Conservation (phyloP, 1,284 basidiomycete genomes). For the Omphalotus olearius region DNA sequence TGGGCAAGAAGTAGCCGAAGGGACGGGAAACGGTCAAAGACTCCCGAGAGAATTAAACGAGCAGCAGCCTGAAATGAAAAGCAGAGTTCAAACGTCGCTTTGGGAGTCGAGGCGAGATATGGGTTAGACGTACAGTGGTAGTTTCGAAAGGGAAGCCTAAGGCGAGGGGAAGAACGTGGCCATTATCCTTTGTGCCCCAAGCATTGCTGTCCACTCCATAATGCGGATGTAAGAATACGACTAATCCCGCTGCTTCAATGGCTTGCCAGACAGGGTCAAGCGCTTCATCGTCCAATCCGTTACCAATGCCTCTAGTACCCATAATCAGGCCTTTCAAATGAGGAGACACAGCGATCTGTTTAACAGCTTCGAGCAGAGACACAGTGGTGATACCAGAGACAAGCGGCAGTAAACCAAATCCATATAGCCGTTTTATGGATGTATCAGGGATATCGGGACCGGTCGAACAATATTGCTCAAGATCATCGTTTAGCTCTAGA, state of each 20-base stretch:
- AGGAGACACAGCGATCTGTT: slow-evolving; percentile 59
- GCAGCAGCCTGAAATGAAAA: slow-evolving; percentile 58
- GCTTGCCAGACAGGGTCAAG: slow-evolving; percentile 79
- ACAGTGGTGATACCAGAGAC: slow-evolving; percentile 56
- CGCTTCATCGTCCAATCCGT: slow-evolving; percentile 72
- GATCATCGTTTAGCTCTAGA: slow-evolving; percentile 64
- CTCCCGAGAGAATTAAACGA: slow-evolving; percentile 75
- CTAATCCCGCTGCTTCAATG: slow-evolving; percentile 60
- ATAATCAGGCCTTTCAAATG: slow-evolving; percentile 79
- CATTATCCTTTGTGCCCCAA: slow-evolving; percentile 75
- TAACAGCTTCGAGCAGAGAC: slow-evolving; percentile 57
- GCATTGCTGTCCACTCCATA: slow-evolving; percentile 66
- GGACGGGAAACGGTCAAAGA: slow-evolving; percentile 71
- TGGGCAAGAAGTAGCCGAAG: slow-evolving; percentile 79
- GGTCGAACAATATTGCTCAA: slow-evolving; percentile 74
- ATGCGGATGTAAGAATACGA: slow-evolving; percentile 81
- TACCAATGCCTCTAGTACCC: slow-evolving; percentile 75
- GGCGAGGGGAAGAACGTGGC: slow-evolving; percentile 81
- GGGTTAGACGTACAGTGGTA: slow-evolving; percentile 65
- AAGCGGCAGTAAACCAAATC: slow-evolving; percentile 81
- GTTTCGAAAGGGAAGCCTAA: slow-evolving; percentile 89
- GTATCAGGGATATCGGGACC: slow-evolving; percentile 39
- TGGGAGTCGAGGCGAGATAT: neutral
- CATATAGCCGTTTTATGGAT: slow-evolving; percentile 63
- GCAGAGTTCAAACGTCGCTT: neutral